Evolutionary conservation across 148 eudicot genomes (phyloP), one percentile per base, ranked within the genome.

Genomic region (Persicaria tinctoria): DNA sequence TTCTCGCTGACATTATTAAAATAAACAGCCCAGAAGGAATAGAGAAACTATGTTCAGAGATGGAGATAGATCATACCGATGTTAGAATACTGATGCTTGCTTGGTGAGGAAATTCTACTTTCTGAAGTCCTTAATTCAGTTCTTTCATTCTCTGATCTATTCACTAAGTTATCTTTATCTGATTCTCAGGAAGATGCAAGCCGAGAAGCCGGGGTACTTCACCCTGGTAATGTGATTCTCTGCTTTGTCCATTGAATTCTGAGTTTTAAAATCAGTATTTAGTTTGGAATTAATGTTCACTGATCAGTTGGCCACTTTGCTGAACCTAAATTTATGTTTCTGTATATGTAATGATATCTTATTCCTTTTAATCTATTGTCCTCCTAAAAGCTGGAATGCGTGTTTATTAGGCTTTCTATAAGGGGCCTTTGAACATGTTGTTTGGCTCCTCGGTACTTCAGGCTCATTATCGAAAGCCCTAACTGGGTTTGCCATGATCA

Each of bases 41-140:
- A 78, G 99, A 95, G 89, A 64, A 79, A 46, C 83, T 95, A 18
- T 95, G 99, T 81, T 83, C 88, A 70, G 97, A 92, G 82, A 74
- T 95, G 81, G 97, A 87, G 85, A 88, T 92, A 51, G 94, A 89
- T 79, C 89, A 89, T 72, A 89, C 96, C 3, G 93, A 95, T 79
- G 91, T 85, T 74, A 86, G 92, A 84, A 86, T 95, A 75, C 77
- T 95, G 78, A 89, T 95, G 96, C 89, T 95, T 83, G 99, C 99
- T 78, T 95, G 99, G 99, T 92, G 82, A 80, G 82, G 16, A 5
- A 56, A 18, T 53, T 49, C 8, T 54, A 41, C 13, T 57, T 10
- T 66, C 9, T 38, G 3, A 41, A 66, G 70, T 41, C 48, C 17
- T 13, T 32, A 66, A n/a, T 13, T 38, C 47, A 5, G 8, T 4